Evolutionary conservation across 164 flowering plant species (phyloP), one percentile per base, ranked within the genome.

Genomic region (Kingdonia uniflora): DNA sequence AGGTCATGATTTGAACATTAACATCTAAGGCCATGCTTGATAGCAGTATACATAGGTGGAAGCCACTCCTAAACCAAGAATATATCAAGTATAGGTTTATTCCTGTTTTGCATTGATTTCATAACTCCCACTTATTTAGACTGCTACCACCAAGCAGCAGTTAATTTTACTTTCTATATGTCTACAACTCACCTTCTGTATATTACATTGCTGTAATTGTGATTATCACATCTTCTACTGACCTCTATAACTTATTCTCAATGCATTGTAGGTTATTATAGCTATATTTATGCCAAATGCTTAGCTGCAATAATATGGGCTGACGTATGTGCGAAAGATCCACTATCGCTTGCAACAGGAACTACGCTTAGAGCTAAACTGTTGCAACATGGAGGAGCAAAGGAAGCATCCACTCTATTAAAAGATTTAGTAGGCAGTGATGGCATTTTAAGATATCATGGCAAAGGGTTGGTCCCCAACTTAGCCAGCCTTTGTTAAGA

Each of bases 281-380:
- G 85, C 76, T 94, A 94, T 74, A 69, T 92, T 59, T 92, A 88
- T 54, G 97, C 95, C 17, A 92, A 71, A 67, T 86, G 95, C 65
- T 84, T 92, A 62, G 91, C 96, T 11, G 74, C 99, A 41, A 88
- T 83, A 2, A 84, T 84, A 69, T 92, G 99, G 99, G 51, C 78
- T 54, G 80, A 77, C 48, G 50, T 82, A 5, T 92, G 87, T 68
- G 38, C 73, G 56, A 87, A 92, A 40, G 95, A 92, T 68, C 97
- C 99, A 3, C 64, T 92, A 17, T 92, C 97, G 49, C 50, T 66
- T 41, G 62, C 68, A 5, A 70, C 95, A 13, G 97, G 97, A 49
- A 69, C 79, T 40, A 84, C 82, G 51, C 76, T 92, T 17, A 69
- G 97, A 63, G 64, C 71, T 17, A 76, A 77, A 54, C 74, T 92